Conservation (phyloP, 2,329 filamentous ascomycete species). For the Gaeumannomyces tritici region DNA sequence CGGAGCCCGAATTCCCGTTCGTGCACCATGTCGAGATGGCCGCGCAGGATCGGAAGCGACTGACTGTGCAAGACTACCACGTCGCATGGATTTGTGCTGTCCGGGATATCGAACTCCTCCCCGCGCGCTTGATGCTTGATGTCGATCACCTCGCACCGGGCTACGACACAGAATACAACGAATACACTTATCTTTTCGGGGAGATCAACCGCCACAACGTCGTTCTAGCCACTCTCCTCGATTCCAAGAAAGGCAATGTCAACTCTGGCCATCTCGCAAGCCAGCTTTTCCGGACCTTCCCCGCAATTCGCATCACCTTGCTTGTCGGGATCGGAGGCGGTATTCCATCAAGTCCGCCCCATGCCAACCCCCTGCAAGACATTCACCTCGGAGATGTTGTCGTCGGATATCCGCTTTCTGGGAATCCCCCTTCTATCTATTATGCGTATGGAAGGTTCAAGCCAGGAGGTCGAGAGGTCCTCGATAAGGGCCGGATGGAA, state of each 20-base stretch:
- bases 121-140: conserved; percentile 10
- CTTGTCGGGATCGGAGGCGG: conserved; percentile 9
- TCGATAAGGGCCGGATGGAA: too few species aligned
- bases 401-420: conserved; percentile 1
- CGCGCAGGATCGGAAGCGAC: background rate
- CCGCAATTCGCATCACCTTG: conserved; percentile 8
- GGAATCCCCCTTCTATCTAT: conserved; percentile 8
- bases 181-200: conserved; percentile 9
- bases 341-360: background rate
- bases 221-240: conserved; percentile 8
- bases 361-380: conserved; percentile 1
- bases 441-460: conserved; percentile 13
- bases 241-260: conserved; percentile 7
- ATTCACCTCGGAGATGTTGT: conserved; percentile 8
- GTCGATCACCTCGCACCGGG: conserved; percentile 6
- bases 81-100: conserved; percentile 10
- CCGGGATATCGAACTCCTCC: conserved; percentile 7
- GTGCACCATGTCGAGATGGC: too few species aligned
- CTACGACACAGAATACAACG: conserved; percentile 8
- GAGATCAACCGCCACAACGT: conserved; percentile 6
- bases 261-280: conserved; percentile 5
- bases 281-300: conserved; percentile 9
- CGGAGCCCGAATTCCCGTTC: too few species aligned
- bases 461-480: background rate
- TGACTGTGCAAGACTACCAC: conserved; percentile 5